Evolutionary conservation across 306 rosid species (phyloP).

Genomic region (Mucuna pruriens): DNA sequence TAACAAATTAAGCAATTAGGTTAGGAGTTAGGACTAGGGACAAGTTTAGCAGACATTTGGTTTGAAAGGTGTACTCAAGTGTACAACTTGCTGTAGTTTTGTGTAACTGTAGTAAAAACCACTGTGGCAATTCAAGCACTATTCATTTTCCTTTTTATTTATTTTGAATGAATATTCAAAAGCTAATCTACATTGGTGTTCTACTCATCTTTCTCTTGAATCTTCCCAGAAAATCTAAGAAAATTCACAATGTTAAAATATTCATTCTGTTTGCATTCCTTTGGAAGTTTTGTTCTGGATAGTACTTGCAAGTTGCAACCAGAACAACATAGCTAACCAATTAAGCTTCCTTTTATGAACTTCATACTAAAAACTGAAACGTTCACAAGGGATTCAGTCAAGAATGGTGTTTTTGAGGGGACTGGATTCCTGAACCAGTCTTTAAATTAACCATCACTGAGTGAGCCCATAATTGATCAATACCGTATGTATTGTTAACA

Average conservation of each 20-base stretch:
- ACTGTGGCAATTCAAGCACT: not conserved
- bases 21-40: not conserved
- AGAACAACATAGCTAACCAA: not conserved
- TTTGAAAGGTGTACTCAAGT: not conserved
- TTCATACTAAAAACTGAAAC: not conserved
- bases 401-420: not conserved
- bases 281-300: not conserved
- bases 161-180: not conserved
- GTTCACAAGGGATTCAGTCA: not conserved
- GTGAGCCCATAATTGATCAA: not conserved
- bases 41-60: not conserved
- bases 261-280: conserved; percentile 2
- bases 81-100: conserved; percentile 10
- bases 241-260: not conserved
- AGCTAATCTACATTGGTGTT: not conserved
- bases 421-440: not conserved
- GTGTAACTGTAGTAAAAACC: conserved; percentile 2
- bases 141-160: not conserved
- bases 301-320: conserved; percentile 12
- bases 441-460: conserved; percentile 26
- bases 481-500: not conserved
- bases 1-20: not conserved
- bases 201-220: not conserved
- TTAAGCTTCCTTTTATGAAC: conserved; percentile 21
- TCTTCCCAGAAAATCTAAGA: not conserved